Percentiles rank a stretch among this genome's conserved stretches.
Evolutionary conservation across 2,329 filamentous ascomycete genomes (phyloP).

Genomic region (Colletotrichum gloeosporioides): DNA sequence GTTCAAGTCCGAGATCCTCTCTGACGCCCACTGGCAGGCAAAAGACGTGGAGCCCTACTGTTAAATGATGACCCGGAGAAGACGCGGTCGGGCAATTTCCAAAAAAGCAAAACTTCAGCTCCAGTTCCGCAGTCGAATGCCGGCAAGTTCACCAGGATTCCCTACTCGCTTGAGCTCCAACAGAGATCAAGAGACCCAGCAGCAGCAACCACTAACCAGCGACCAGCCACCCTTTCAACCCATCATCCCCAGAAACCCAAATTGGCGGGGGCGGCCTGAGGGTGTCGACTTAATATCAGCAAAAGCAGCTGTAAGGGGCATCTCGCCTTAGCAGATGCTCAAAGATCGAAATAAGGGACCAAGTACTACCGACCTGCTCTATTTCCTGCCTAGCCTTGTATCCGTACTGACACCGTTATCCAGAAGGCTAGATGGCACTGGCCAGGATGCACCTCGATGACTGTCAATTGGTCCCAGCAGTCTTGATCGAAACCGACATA

Average conservation of each 20-base stretch:
- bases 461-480: neutral
- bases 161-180: neutral
- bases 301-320: conserved; percentile 14
- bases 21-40: neutral
- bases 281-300: conserved; percentile 16
- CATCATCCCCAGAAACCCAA: neutral
- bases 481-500: neutral
- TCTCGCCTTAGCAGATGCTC: conserved; percentile 18
- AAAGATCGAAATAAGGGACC: conserved; percentile 28
- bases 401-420: neutral
- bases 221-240: neutral
- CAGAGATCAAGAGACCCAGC: neutral
- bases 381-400: neutral
- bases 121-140: conserved; percentile 4
- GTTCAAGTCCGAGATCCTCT: neutral
- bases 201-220: neutral
- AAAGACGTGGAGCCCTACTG: neutral
- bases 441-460: neutral
- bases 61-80: neutral
- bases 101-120: neutral
- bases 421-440: neutral
- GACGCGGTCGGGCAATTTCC: neutral
- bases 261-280: neutral
- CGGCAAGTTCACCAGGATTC: neutral
- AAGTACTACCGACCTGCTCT: neutral